Evolutionary conservation across 1,284 basidiomycete genomes (phyloP), one percentile per base, ranked within the genome.

Genomic region (Ustilago hordei): DNA sequence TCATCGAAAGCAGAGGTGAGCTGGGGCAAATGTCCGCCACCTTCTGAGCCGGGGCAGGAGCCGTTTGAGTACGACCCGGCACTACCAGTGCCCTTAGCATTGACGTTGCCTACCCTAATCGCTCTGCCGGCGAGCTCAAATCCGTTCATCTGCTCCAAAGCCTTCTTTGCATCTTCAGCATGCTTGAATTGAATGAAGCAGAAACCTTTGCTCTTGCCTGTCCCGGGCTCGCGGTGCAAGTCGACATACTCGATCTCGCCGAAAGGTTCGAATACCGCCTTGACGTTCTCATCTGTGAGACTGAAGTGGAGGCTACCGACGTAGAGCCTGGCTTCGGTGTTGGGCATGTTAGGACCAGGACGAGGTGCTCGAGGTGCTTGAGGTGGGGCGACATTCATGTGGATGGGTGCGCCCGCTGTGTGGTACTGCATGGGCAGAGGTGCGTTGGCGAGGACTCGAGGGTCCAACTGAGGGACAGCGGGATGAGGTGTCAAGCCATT

Each of bases 201-300:
- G 86, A 97, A 98, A 43, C 97, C 97, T 87, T 98, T 98, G 88
- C 94, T 95, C 83, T 94, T 91, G 50, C 95, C 95, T 47, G 94
- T 95, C 88, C 80, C 86, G 8, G 93, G 92, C 87, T 98, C 95
- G 83, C 92, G 91, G 87, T 98, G 96, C 84, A 99, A 90, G 89
- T 99, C 96, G 85, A 99, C 95, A 88, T 96, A 96, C 87, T 96
- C 95, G 79, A 99, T 90, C 87, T 94, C 93, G 80, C 96, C 96
- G 86, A 99, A 99, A 4, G 96, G 95, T 86, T 96, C 95, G 87
- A 99, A 99, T 78, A 99, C 96, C 89, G 97, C 93, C 87, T 93
- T 93, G 87, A 99, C 93, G 89, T 99, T 95, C 79, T 94, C 92
- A 87, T 95, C 93, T 58, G 93, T 94, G 75, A 99, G 91, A 87